phyloP scores from a whole-genome alignment of 2,329 filamentous ascomycete species.

The Davidsoniella australis region DNA sequence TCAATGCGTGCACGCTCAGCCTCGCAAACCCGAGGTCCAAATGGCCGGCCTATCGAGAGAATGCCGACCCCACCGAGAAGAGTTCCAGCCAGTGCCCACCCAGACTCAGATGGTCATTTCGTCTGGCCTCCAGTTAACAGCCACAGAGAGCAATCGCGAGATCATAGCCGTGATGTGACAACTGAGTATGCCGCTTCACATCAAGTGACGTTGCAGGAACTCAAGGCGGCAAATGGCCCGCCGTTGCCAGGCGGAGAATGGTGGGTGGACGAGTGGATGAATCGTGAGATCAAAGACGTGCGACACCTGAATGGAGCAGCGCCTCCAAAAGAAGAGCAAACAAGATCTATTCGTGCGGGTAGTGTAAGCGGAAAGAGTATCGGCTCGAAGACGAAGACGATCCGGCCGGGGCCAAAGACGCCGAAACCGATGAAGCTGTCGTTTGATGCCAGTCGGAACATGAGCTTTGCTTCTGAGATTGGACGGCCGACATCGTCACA shows the following conservation, averaged over 20 bases:
- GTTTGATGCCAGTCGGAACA: neutral
- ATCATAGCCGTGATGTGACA: neutral
- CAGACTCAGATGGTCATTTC: neutral
- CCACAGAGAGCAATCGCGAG: no score
- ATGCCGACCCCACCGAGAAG: neutral
- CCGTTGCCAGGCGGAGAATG: neutral
- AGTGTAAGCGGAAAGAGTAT: neutral
- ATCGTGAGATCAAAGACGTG: neutral
- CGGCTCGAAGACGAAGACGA: neutral
- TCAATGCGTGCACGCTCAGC: constrained; percentile 2
- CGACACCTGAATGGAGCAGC: neutral
- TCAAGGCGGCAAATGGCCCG: neutral
- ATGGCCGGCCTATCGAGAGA: neutral
- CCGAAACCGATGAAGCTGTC: constrained; percentile 1
- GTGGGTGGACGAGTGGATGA: constrained; percentile 1
- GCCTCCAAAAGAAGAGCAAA: neutral
- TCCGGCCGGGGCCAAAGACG: neutral
- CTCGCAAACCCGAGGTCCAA: neutral
- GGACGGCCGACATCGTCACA: neutral
- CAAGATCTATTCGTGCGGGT: neutral
- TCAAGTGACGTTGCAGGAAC: neutral
- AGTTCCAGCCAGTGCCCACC: neutral
- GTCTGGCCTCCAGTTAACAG: neutral
- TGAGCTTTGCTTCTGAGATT: no score
- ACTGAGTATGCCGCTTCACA: neutral